Evolutionary conservation across 192 early-diverging fungal species (phyloP).

Genomic region (Coemansia sp.): DNA sequence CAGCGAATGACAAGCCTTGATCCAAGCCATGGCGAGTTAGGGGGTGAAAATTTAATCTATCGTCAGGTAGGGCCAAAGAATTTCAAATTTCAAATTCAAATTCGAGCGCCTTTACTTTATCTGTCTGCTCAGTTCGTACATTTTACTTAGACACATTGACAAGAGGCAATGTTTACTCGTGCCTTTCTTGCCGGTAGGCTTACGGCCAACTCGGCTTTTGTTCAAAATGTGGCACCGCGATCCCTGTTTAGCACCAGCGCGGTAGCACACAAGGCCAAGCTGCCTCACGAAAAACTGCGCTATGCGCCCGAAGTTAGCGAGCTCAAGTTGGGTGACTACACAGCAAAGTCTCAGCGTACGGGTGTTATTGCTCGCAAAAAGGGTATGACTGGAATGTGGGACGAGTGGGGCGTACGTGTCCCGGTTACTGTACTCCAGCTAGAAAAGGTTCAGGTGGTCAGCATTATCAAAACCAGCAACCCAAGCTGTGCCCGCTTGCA

Average conservation of each 20-base stretch:
- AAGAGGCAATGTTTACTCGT: constrained; percentile 24
- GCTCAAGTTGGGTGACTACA: constrained; percentile 42
- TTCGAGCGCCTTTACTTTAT: constrained; percentile 8
- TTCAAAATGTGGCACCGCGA: not conserved
- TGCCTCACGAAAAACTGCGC: constrained; percentile 47
- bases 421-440: constrained; percentile 86
- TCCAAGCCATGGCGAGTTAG: not conserved
- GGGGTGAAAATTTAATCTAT: not conserved
- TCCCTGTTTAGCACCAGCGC: constrained; percentile 31
- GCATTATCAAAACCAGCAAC: constrained; percentile 55
- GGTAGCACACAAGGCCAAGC: constrained; percentile 24
- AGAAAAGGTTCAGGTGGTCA: constrained; percentile 69
- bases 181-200: not conserved
- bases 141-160: not conserved
- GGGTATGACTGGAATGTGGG: constrained; percentile 96
- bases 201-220: not conserved
- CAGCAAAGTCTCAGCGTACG: constrained; percentile 61
- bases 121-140: not conserved
- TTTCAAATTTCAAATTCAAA: not conserved
- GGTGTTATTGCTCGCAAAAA: constrained; percentile 88
- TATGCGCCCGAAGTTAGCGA: constrained; percentile 34
- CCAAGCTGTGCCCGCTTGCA: constrained; percentile 57
- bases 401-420: constrained; percentile 88
- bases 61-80: too few relatives aligned
- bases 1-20: not conserved